A percentile compares a stretch with the other conserved stretches of the same genome.
These are phyloP conservation scores for Malus hybrid DNA, from an alignment of 331 rosid genomes.

Conservation along the genomic window DNA sequence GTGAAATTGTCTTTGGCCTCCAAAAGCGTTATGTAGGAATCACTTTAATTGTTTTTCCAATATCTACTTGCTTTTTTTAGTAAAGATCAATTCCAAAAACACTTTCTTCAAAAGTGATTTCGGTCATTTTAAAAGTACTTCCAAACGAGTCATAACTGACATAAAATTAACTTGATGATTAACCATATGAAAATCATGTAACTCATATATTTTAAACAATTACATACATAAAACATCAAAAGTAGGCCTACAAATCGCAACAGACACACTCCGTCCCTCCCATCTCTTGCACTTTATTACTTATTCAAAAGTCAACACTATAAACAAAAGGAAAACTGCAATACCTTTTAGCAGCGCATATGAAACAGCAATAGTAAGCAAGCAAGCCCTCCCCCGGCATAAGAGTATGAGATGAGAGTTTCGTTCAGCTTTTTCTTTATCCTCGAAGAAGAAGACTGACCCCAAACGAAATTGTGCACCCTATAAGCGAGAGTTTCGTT, in stretches of 20 bases:
- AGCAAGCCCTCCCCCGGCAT: background rate
- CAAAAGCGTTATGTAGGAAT: too few relatives aligned
- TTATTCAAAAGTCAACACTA: background rate
- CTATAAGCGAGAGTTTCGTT: too few relatives aligned
- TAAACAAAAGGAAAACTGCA: background rate
- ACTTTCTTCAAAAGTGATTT: too few relatives aligned
- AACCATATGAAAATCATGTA: background rate
- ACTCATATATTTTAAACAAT: too few relatives aligned
- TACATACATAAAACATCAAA: background rate
- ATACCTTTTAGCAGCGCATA: background rate
- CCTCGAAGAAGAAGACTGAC: constrained; percentile 27
- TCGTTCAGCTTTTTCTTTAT: background rate
- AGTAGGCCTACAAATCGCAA: background rate
- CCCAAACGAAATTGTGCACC: constrained; percentile 47
- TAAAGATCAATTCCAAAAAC: too few relatives aligned
- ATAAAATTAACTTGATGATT: too few relatives aligned
- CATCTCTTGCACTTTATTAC: background rate
- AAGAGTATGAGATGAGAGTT: too few relatives aligned
- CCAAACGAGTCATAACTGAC: too few relatives aligned
- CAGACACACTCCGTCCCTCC: background rate
- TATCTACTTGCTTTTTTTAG: too few relatives aligned
- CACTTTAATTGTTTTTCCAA: fast-evolving
- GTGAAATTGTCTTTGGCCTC: too few relatives aligned
- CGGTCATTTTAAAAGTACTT: fast-evolving
- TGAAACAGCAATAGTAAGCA: background rate